Percentiles rank a stretch among this genome's conserved stretches.
These are phyloP conservation scores for Sordariomycetes sp. DNA, from an alignment of 2,329 filamentous ascomycete species.

Conservation along the genomic window DNA sequence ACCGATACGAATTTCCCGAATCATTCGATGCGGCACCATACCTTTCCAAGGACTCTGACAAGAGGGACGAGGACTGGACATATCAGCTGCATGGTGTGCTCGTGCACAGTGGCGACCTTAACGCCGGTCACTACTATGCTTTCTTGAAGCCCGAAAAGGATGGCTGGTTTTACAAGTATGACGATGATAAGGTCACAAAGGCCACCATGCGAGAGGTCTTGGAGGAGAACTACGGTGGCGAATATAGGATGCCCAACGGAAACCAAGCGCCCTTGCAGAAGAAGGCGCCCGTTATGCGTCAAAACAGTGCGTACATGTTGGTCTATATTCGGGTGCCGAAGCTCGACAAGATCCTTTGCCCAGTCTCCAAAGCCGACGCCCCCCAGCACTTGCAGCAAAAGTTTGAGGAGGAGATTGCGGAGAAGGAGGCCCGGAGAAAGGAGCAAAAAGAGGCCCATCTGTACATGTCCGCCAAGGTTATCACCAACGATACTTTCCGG, in stretches of 20 bases:
- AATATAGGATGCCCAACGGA: constrained; percentile 51
- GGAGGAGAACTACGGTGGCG: constrained; percentile 94
- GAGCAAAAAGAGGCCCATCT: constrained; percentile 92
- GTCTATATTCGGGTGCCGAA: constrained; percentile 89
- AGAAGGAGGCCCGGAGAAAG: constrained; percentile 67
- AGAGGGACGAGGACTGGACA: constrained; percentile 77
- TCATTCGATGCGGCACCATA: constrained; percentile 78
- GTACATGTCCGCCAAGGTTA: constrained; percentile 76
- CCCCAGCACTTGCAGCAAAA: constrained; percentile 71
- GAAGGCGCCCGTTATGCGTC: constrained; percentile 50
- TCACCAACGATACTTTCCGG: constrained; percentile 74
- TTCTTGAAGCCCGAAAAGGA: constrained; percentile 92
- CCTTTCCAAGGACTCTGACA: constrained; percentile 76
- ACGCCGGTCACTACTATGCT: constrained; percentile 96
- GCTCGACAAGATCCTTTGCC: constrained; percentile 72
- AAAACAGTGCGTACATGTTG: constrained; percentile 94
- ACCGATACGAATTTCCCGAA: constrained; percentile 83
- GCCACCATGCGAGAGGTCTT: constrained; percentile 85
- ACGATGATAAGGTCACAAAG: constrained; percentile 94
- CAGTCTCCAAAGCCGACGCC: constrained; percentile 68
- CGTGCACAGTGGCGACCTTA: constrained; percentile 92
- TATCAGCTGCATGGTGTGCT: constrained; percentile 94
- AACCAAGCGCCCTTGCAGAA: constrained; percentile 40
- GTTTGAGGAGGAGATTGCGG: constrained; percentile 73
- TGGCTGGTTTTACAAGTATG: constrained; percentile 92